These are phyloP conservation scores for Solanum raphanifolium DNA, from an alignment of 257 asterid species.

Conservation along the genomic window DNA sequence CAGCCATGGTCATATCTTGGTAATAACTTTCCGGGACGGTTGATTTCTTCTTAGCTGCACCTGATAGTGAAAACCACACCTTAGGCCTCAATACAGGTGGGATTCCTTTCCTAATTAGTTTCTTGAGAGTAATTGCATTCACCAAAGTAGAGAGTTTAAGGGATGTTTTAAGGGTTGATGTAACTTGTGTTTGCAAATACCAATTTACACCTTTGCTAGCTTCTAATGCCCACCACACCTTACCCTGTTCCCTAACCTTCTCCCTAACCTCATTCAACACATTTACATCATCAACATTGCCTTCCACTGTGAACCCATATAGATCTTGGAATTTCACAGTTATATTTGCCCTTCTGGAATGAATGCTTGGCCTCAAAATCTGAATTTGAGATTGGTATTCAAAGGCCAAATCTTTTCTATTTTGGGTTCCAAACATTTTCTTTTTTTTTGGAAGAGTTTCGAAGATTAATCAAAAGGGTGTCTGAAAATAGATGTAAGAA, in stretches of 20 bases:
- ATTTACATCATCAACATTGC: conserved; percentile 96
- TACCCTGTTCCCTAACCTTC: conserved; percentile 85
- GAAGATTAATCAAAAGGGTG: neutral
- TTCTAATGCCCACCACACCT: conserved; percentile 91
- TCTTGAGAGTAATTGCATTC: conserved; percentile 78
- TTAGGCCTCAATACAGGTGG: conserved; percentile 89
- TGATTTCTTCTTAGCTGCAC: conserved; percentile 96
- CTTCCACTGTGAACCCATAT: conserved; percentile 87
- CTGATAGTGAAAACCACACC: conserved; percentile 89
- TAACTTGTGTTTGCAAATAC: conserved; percentile 54
- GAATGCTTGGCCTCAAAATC: conserved; percentile 83
- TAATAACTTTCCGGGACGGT: conserved; percentile 94
- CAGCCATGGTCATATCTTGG: conserved; percentile 64
- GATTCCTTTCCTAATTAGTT: conserved; percentile 80
- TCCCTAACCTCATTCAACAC: conserved; percentile 95
- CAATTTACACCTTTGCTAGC: conserved; percentile 83
- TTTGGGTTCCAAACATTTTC: conserved; percentile 13
- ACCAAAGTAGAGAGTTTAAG: conserved; percentile 62
- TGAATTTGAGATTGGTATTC: conserved; percentile 71
- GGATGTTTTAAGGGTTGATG: conserved; percentile 52
- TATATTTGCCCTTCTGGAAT: conserved; percentile 79
- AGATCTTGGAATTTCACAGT: conserved; percentile 92
- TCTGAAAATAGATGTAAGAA: neutral
- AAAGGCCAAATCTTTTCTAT: conserved; percentile 52
- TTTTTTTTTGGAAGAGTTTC: neutral